Conservation (phyloP, 2,329 filamentous ascomycete genomes). For the Pestalotiopsis sp. region DNA sequence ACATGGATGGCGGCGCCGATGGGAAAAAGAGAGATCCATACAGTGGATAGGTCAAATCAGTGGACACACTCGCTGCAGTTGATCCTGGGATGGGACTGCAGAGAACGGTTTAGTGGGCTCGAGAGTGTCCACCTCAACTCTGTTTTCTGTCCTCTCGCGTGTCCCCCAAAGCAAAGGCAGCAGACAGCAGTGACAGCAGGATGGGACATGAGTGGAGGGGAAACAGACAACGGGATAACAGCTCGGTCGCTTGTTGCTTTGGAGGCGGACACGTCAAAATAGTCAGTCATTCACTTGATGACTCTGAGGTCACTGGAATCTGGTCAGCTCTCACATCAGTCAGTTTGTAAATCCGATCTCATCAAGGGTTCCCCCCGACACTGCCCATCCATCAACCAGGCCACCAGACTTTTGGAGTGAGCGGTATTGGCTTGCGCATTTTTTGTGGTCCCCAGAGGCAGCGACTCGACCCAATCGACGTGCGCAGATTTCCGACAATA, state of each 20-base stretch:
- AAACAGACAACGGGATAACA: background rate
- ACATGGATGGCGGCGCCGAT: background rate
- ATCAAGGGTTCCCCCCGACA: background rate
- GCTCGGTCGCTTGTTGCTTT: background rate
- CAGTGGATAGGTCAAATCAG: background rate
- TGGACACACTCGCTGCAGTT: background rate
- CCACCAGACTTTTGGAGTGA: background rate
- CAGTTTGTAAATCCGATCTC: background rate
- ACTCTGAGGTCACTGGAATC: too few species aligned
- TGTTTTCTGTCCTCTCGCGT: background rate
- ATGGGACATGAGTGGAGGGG: too few species aligned
- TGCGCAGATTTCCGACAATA: conserved; percentile 23
- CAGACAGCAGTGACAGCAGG: background rate
- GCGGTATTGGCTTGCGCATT: background rate
- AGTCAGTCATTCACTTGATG: background rate
- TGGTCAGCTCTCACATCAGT: too few species aligned
- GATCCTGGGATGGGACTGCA: background rate
- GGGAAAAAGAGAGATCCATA: background rate
- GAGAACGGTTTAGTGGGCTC: background rate
- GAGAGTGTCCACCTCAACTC: background rate
- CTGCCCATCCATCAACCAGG: background rate
- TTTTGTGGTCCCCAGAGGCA: background rate
- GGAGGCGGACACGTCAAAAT: background rate
- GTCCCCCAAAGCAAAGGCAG: background rate
- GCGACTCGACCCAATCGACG: conserved; percentile 13